Conservation (phyloP, 306 rosid species). For the Dryas drummondii region DNA sequence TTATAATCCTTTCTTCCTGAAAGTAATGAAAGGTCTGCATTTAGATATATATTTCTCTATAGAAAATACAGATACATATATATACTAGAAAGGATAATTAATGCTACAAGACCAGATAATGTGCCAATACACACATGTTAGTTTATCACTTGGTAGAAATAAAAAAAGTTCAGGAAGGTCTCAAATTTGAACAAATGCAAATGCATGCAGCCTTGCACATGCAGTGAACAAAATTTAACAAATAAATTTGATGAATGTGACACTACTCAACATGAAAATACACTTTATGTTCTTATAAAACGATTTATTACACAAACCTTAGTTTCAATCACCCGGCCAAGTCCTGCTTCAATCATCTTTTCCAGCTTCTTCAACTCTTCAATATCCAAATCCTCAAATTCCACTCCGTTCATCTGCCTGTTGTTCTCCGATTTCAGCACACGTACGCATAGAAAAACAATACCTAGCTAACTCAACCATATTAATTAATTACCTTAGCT, state of each 20-base stretch:
- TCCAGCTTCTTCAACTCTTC: slow-evolving; percentile 35
- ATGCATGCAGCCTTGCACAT: too few relatives aligned
- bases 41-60: background rate
- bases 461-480: too few relatives aligned
- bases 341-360: slow-evolving; percentile 32
- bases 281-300: too few relatives aligned
- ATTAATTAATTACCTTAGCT: slow-evolving; percentile 23
- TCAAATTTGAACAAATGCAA: too few relatives aligned
- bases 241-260: background rate
- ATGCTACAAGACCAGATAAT: too few relatives aligned
- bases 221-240: background rate
- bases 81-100: background rate
- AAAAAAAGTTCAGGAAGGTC: too few relatives aligned
- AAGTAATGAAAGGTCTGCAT: background rate
- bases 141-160: too few relatives aligned
- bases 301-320: slow-evolving; percentile 24
- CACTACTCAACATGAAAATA: too few relatives aligned
- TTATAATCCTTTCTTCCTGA: slow-evolving; percentile 33
- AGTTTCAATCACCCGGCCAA: slow-evolving; percentile 29
- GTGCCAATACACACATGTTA: too few relatives aligned
- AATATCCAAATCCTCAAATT: slow-evolving; percentile 30
- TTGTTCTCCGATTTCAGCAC: too few relatives aligned
- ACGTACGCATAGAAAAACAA: too few relatives aligned
- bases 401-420: background rate
- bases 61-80: background rate